These are phyloP conservation scores for Oryza meridionalis DNA, from an alignment of 176 grass and related monocot genomes.

Conservation along the genomic window DNA sequence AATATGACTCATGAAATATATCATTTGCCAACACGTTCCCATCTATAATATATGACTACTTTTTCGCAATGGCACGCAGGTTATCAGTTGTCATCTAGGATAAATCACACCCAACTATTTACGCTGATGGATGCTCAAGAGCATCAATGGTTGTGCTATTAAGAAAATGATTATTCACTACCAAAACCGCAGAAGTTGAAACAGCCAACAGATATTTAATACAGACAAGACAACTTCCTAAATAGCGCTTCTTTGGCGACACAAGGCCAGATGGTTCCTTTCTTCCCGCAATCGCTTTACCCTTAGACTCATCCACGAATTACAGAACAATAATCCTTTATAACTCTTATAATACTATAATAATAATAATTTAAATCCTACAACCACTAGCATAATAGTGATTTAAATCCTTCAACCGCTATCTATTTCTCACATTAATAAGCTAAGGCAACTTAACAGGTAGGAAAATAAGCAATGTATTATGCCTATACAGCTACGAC, in stretches of 20 bases:
- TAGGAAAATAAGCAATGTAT: not conserved
- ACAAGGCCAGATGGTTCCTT: not conserved
- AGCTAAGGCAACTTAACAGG: not conserved
- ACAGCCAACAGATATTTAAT: not conserved
- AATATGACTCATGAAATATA: not conserved
- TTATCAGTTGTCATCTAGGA: not conserved
- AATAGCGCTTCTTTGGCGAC: not conserved
- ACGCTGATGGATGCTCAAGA: not conserved
- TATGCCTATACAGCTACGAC: not conserved
- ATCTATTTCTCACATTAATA: not conserved
- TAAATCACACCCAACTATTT: not conserved
- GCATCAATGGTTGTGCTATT: not conserved
- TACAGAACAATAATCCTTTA: not conserved
- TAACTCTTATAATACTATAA: not conserved
- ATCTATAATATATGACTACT: not conserved
- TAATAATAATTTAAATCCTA: not conserved
- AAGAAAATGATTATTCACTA: not conserved
- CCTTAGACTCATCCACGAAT: too few relatives aligned
- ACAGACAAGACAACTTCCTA: not conserved
- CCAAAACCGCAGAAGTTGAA: not conserved
- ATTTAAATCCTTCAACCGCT: not conserved
- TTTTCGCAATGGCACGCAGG: not conserved
- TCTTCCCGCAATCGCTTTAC: too few relatives aligned
- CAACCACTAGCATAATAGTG: not conserved
- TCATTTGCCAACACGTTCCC: not conserved